These are phyloP conservation scores for Tulasnella sp. DNA, from an alignment of 768 basidiomycete species.

Conservation along the genomic window DNA sequence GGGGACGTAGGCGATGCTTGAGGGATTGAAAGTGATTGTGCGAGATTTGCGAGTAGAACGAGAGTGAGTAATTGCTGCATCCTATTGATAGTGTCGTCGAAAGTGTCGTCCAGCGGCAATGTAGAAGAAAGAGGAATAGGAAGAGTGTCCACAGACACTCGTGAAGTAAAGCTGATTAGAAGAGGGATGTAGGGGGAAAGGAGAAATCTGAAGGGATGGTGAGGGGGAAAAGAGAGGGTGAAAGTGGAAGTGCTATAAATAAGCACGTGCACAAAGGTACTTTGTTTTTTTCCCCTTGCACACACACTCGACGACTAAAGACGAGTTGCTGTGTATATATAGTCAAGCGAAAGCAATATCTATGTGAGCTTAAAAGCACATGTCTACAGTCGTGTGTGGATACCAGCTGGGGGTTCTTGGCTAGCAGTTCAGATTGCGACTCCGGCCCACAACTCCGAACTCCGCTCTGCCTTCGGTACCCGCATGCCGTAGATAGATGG, in stretches of 20 bases:
- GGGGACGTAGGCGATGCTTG: neutral
- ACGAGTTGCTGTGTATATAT: neutral
- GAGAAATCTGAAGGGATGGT: neutral
- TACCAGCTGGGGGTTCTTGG: too few relatives aligned
- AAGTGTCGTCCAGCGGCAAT: neutral
- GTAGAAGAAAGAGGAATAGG: neutral
- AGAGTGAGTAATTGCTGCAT: neutral
- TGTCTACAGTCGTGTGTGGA: too few relatives aligned
- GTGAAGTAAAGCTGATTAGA: neutral
- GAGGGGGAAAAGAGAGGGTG: neutral
- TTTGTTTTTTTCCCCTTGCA: neutral
- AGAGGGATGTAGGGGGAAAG: neutral
- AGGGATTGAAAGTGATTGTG: neutral
- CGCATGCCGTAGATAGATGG: too few relatives aligned
- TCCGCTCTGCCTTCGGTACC: too few relatives aligned
- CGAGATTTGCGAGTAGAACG: neutral
- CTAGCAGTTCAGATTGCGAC: too few relatives aligned
- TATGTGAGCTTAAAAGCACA: too few relatives aligned
- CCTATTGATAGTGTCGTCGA: too few relatives aligned
- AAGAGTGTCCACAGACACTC: neutral
- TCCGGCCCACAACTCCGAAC: too few relatives aligned
- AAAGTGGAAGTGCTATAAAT: neutral
- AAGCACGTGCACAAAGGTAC: neutral
- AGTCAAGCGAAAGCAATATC: too few relatives aligned
- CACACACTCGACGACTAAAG: too few relatives aligned